phyloP scores from a whole-genome alignment of 2,329 filamentous ascomycete genomes.

The Sporothrix pseudoabietina region DNA sequence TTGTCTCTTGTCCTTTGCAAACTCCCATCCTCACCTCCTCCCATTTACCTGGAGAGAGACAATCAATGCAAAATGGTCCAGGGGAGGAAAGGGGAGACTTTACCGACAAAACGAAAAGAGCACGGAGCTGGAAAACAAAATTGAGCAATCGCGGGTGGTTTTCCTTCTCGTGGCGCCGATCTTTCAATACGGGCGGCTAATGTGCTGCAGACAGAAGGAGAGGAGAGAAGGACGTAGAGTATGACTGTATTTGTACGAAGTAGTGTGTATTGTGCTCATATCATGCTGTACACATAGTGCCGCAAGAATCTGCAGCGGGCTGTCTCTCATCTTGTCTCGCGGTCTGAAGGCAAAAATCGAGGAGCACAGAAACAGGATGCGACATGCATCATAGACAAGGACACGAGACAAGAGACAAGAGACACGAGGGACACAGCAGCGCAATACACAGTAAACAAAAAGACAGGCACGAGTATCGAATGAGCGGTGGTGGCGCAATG shows the following conservation, averaged over 20 bases:
- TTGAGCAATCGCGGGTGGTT: neutral
- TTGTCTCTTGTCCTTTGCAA: neutral
- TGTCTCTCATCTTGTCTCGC: conserved; percentile 14
- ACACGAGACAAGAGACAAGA: neutral
- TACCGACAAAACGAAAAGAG: neutral
- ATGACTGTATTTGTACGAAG: neutral
- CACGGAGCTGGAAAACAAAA: neutral
- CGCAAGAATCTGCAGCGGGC: conserved; percentile 2
- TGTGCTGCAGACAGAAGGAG: neutral
- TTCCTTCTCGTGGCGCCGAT: conserved; percentile 11
- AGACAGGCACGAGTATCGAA: neutral
- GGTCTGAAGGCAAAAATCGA: neutral
- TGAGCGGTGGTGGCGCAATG: conserved; percentile 13
- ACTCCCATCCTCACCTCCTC: conserved; percentile 10
- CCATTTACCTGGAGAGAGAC: conserved; percentile 17
- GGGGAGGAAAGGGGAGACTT: neutral
- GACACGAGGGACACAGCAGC: too few species aligned
- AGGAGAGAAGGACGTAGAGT: neutral
- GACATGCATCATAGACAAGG: neutral
- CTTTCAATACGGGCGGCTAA: conserved; percentile 25
- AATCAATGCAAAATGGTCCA: neutral
- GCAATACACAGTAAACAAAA: neutral
- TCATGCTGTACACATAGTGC: neutral
- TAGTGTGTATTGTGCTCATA: too few species aligned
- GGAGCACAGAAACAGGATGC: neutral